Evolutionary conservation across 108 stramenopile genomes (phyloP).

Genomic region (Skeletonema costatum): DNA sequence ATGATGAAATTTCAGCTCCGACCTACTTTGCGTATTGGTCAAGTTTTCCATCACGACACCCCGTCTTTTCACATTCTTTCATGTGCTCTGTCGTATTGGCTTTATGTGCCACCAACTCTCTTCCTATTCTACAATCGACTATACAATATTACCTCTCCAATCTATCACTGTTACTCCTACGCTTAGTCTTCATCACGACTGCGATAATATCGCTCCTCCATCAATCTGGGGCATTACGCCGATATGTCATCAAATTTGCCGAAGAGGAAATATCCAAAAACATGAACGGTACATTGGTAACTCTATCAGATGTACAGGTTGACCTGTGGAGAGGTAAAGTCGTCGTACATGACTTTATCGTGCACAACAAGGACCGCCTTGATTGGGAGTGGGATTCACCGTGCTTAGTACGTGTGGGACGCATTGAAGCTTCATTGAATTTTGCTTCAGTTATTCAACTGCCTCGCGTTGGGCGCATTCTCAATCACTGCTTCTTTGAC

Average conservation of each 20-base stretch:
- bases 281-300: slow-evolving; percentile 40
- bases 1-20: slow-evolving; percentile 17
- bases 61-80: slow-evolving; percentile 40
- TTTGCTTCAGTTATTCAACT: slow-evolving; percentile 41
- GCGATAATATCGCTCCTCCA: slow-evolving; percentile 36
- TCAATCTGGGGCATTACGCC: slow-evolving; percentile 42
- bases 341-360: slow-evolving; percentile 26
- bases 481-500: slow-evolving; percentile 42
- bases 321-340: slow-evolving; percentile 46
- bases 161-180: slow-evolving; percentile 30
- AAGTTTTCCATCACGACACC: slow-evolving; percentile 12
- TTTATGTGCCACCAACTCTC: slow-evolving; percentile 15
- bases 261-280: slow-evolving; percentile 37
- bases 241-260: slow-evolving; percentile 40
- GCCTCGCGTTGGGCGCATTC: slow-evolving; percentile 23
- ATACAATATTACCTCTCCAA: slow-evolving; percentile 23
- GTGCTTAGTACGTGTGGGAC: slow-evolving; percentile 38
- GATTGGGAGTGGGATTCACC: slow-evolving; percentile 55
- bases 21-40: slow-evolving; percentile 50
- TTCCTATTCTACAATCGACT: slow-evolving; percentile 19
- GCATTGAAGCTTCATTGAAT: slow-evolving; percentile 42
- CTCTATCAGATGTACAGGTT: slow-evolving; percentile 34
- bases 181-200: slow-evolving; percentile 30
- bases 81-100: slow-evolving; percentile 22
- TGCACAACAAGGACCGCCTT: slow-evolving; percentile 46